Conservation (phyloP, 1,139 yeast genomes). For the Candida gigantensis region DNA sequence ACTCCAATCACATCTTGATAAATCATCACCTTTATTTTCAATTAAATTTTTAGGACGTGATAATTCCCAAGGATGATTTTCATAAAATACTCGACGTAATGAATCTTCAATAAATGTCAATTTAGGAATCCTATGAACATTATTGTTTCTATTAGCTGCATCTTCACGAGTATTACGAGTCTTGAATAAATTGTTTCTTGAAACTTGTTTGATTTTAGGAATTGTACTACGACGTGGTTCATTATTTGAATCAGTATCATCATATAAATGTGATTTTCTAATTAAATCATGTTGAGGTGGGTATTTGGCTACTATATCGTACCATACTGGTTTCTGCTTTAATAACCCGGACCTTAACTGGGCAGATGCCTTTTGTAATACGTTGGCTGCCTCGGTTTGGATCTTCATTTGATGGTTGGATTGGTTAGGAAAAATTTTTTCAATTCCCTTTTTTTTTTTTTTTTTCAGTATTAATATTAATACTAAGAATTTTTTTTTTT, state of each 20-base stretch:
- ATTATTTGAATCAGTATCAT: slow-evolving; percentile 1
- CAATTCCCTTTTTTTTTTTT: slow-evolving; percentile 1
- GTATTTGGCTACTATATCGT: slow-evolving; percentile 71
- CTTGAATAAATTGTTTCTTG: slow-evolving; percentile 34
- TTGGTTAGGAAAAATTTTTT: slow-evolving; percentile 7
- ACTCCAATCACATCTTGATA: slow-evolving; percentile 69
- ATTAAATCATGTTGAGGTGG: slow-evolving; percentile 75
- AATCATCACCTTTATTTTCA: slow-evolving; percentile 68
- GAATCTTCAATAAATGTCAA: slow-evolving; percentile 79
- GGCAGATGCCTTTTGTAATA: slow-evolving; percentile 76
- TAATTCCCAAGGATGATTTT: slow-evolving; percentile 98
- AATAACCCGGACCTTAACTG: slow-evolving; percentile 67
- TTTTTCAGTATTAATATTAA: not conserved
- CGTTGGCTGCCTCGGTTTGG: slow-evolving; percentile 66
- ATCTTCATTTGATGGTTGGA: slow-evolving; percentile 51
- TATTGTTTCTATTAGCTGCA: slow-evolving; percentile 28
- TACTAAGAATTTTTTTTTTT: not conserved
- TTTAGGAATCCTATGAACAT: slow-evolving; percentile 56
- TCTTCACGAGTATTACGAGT: slow-evolving; percentile 47
- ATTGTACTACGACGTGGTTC: too few species aligned
- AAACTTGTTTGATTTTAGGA: too few species aligned
- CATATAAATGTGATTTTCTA: slow-evolving; percentile 35
- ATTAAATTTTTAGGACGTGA: slow-evolving; percentile 87
- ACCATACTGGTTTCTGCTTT: slow-evolving; percentile 80
- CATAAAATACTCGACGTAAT: slow-evolving; percentile 76